Evolutionary conservation across 2,329 filamentous ascomycete genomes (phyloP), one percentile per base, ranked within the genome.

Genomic region (Aspergillus floridensis): DNA sequence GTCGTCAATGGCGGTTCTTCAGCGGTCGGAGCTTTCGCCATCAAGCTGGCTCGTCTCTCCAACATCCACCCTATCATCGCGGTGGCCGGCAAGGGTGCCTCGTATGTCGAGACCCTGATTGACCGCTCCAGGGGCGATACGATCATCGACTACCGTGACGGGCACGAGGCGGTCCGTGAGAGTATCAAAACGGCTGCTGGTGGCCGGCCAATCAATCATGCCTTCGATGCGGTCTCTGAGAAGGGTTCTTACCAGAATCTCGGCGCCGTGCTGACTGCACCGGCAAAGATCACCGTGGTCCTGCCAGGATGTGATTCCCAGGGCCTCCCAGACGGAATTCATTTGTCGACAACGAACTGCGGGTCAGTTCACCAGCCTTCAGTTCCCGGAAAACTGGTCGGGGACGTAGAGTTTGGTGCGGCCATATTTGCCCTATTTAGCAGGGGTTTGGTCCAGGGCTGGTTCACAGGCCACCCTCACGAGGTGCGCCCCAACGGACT

Each of bases 41-140:
- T 87, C 49, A 83, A 88, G 70, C 75, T 88, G n/a, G 84, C 84
- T 8, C 66, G 63, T 5, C 74, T 76, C 8, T 79, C 78, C 59
- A 83, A 84, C 66, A 84, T 88, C 62, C 84, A 87, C 69, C 86
- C 86, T 0, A 70, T 88, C 35, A 85, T 88, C 62, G 81, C 78
- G 59, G 77, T 88, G 7, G 84, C 85, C 0, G 86, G 86, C 4
- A 75, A 76, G 2, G 82, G 82, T 4, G 71, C 70, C 19, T 66
- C 77, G 3, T 82, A 81, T 63, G 84, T 87, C 3, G 76, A 83
- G 69, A 71, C 68, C 1, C 72, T 86, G 35, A 79, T 87, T 56
- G 80, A 85, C 66, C 70, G 70, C 11, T 70, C 68, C 51, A 83
- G 83, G 66, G 85, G 85, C 46, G 85, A 88, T 66, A 72, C 76